Conservation (phyloP, 1,284 basidiomycete species). For the Wallemia hederae region DNA sequence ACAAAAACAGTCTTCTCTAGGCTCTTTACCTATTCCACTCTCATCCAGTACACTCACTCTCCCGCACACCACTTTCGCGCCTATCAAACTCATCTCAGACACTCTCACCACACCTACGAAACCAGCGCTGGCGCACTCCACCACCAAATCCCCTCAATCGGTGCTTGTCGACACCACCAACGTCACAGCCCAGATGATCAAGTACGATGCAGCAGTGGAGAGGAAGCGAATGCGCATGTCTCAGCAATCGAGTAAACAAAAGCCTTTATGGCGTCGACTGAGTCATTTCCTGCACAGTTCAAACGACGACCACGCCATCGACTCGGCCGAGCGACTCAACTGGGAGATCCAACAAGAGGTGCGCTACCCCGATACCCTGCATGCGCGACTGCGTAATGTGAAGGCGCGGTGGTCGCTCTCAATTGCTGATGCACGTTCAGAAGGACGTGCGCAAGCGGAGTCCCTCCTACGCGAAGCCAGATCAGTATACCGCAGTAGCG, state of each 20-base stretch:
- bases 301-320: too few relatives aligned
- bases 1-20: neutral
- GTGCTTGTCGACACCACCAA: neutral
- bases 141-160: neutral
- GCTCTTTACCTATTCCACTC: neutral
- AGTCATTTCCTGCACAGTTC: too few relatives aligned
- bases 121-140: neutral
- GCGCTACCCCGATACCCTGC: neutral
- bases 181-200: neutral
- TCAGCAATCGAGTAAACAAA: neutral
- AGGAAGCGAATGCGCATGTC: neutral
- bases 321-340: neutral
- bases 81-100: neutral
- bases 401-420: neutral
- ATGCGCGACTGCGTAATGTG: neutral
- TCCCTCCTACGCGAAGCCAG: neutral
- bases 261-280: neutral
- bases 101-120: neutral
- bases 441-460: neutral
- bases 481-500: neutral
- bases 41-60: neutral
- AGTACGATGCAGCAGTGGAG: neutral
- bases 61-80: neutral
- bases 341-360: neutral
- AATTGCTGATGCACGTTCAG: neutral